Conservation (phyloP, 768 basidiomycete genomes). For the Clitopilus hobsonii region DNA sequence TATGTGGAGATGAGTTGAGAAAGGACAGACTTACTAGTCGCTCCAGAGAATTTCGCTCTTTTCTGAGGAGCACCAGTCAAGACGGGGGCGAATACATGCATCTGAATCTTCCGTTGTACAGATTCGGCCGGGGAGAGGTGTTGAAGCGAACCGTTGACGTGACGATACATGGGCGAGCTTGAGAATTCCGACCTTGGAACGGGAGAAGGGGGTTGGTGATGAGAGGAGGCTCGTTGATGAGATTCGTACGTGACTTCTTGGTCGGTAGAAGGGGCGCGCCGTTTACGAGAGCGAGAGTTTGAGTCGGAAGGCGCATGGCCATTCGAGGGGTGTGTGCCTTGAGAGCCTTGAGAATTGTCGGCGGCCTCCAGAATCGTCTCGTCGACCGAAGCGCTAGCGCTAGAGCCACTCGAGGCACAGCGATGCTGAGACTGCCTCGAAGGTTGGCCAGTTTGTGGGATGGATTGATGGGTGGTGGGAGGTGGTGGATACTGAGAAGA, state of each 20-base stretch:
- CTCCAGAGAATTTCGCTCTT: conserved; percentile 46
- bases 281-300: neutral
- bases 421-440: conserved; percentile 2
- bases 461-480: neutral
- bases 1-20: no score
- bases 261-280: neutral
- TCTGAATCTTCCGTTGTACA: conserved; percentile 43
- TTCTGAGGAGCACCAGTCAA: conserved; percentile 71
- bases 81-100: conserved; percentile 69
- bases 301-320: conserved; percentile 1
- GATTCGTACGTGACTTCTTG: neutral
- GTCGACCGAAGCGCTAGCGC: conserved; percentile 34
- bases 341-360: conserved; percentile 20
- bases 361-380: conserved; percentile 40
- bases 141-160: conserved; percentile 11
- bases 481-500: neutral
- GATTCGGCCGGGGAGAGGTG: conserved; percentile 9
- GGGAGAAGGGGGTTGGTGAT: conserved; percentile 6
- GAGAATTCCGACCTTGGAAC: conserved; percentile 6
- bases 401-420: conserved; percentile 25
- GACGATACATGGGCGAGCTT: conserved; percentile 5
- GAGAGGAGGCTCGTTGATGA: conserved; percentile 8
- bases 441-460: conserved; percentile 2
- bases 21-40: conserved; percentile 1
- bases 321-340: conserved; percentile 6